Evolutionary conservation across 2,329 filamentous ascomycete species (phyloP), one percentile per base, ranked within the genome.

Genomic region (Alternaria panax): DNA sequence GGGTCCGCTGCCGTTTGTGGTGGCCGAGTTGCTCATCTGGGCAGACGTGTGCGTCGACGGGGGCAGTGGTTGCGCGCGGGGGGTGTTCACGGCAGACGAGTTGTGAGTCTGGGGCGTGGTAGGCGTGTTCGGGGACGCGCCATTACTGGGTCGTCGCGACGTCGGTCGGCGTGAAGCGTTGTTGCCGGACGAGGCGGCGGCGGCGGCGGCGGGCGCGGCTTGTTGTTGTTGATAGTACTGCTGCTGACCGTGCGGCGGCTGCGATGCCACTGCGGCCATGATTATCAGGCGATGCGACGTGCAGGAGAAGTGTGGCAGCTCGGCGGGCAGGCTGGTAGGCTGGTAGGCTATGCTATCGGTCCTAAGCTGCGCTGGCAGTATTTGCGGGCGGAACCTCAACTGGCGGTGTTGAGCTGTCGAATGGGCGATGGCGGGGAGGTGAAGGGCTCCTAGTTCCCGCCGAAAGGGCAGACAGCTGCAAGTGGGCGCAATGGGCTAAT

Each of bases 1-100:
- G 24, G 91, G 90, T 53, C 90, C 87, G 28, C 78, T 78, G 58
- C 64, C 60, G 28, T 64, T 85, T 87, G 78, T 57, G 30, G 64
- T 85, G 86, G 79, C 80, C 81, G 71, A 84, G 82, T 57, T 81
- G 71, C 77, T 73, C 65, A 79, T 75, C 63, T 76, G 71, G 56
- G 82, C 77, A 41, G 82, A 79, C 46, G 76, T 72, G 75, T 80
- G 76, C 54, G 67, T 70, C 46, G 76, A 71, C 71, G 63, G 79
- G 75, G 46, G 64, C 68, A 56, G 32, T n/a, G 32, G 32, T 36
- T 36, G 32, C 32, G 4, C 32, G 32, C 32, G 32, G 16, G 32
- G 32, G 7, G 32, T n/a, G 16, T 36, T 36, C 16, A 18, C 32
- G 32, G 70, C 66, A 28, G 76, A 69, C 40, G 78, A 76, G 63